These are phyloP conservation scores for Gliomastix tumulicola DNA, from an alignment of 2,329 filamentous ascomycete species.

Conservation along the genomic window DNA sequence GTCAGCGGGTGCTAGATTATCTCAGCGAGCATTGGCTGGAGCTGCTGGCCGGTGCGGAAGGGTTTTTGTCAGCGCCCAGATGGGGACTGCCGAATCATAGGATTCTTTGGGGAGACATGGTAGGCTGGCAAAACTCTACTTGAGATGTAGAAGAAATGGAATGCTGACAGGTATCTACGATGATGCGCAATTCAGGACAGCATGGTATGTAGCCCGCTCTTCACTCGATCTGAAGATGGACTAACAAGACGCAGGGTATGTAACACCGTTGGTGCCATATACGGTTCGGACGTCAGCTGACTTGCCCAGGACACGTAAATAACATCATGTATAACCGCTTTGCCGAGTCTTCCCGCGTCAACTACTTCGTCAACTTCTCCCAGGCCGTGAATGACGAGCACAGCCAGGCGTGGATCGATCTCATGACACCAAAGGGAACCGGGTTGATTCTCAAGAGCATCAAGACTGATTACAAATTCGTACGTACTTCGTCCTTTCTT, in stretches of 20 bases:
- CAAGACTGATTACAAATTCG: slow-evolving; percentile 81
- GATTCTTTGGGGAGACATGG: background rate
- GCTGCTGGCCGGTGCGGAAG: slow-evolving; percentile 66
- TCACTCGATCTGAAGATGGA: background rate
- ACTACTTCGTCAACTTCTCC: slow-evolving; percentile 69
- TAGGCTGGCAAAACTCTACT: background rate
- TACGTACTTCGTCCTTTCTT: too few species aligned
- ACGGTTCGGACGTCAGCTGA: background rate
- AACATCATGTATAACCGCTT: slow-evolving; percentile 80
- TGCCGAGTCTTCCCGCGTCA: slow-evolving; percentile 73
- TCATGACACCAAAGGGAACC: slow-evolving; percentile 58
- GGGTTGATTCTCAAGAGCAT: slow-evolving; percentile 78
- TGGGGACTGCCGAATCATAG: background rate
- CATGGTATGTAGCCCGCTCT: background rate
- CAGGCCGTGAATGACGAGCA: slow-evolving; percentile 54
- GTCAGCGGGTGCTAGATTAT: background rate
- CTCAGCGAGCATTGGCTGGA: slow-evolving; percentile 53
- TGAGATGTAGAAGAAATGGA: background rate
- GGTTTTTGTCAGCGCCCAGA: slow-evolving; percentile 36
- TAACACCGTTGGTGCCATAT: too few species aligned
- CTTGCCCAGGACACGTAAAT: slow-evolving; percentile 61
- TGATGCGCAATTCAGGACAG: background rate
- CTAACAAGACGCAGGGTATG: too few species aligned
- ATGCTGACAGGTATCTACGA: background rate
- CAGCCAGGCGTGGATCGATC: slow-evolving; percentile 56